Percentiles rank a stretch among this genome's conserved stretches.
phyloP scores from a whole-genome alignment of 1,139 yeast species.

The Insectozyma bohioensis region DNA sequence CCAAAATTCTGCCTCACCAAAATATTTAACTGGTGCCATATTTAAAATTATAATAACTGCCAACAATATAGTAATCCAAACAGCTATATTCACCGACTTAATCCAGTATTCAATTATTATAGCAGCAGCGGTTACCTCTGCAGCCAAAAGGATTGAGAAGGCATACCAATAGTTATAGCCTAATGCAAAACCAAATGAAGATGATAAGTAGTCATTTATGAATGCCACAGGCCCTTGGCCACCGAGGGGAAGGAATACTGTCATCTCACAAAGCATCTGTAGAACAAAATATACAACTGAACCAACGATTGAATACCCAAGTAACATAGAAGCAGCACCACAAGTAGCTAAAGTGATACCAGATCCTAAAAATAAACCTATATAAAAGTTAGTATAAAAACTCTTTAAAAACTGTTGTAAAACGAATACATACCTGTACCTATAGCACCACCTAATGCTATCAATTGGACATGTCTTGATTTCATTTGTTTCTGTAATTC shows the following conservation, averaged over 20 bases:
- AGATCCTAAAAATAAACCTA: slow-evolving; percentile 47
- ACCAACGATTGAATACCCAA: slow-evolving; percentile 51
- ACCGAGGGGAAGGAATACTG: slow-evolving; percentile 53
- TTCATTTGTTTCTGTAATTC: slow-evolving; percentile 37
- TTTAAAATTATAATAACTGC: slow-evolving; percentile 38
- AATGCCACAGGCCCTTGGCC: slow-evolving; percentile 45
- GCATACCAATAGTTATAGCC: slow-evolving; percentile 53
- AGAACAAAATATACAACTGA: slow-evolving; percentile 54
- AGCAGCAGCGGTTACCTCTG: slow-evolving; percentile 55
- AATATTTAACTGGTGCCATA: slow-evolving; percentile 47
- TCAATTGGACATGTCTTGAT: slow-evolving; percentile 37
- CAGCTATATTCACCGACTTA: slow-evolving; percentile 46
- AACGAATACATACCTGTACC: too few relatives aligned
- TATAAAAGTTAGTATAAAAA: too few relatives aligned
- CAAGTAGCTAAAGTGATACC: slow-evolving; percentile 44
- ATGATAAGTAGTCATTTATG: slow-evolving; percentile 35
- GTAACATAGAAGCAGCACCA: slow-evolving; percentile 53
- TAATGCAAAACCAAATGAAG: slow-evolving; percentile 45
- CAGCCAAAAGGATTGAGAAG: slow-evolving; percentile 47
- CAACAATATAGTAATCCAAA: slow-evolving; percentile 54
- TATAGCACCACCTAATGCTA: slow-evolving; percentile 42
- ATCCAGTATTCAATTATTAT: slow-evolving; percentile 59
- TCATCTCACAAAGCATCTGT: slow-evolving; percentile 64
- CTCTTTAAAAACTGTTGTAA: too few relatives aligned
- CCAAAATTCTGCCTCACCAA: slow-evolving; percentile 70